Conservation (phyloP, 352 stramenopile species). For the Thraustotheca clavata region DNA sequence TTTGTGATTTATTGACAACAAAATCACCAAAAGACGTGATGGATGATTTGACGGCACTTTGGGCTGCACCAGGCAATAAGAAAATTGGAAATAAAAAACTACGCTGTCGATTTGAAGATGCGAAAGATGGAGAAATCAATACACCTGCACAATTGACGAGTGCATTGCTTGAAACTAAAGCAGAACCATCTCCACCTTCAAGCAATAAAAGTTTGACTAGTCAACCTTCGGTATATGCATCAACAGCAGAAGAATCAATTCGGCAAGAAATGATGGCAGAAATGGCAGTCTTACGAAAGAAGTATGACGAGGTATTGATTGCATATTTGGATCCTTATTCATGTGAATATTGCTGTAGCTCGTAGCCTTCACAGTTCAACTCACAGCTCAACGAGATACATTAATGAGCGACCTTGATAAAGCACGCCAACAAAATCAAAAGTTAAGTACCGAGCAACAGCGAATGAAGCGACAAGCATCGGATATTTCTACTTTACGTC, state of each 20-base stretch:
- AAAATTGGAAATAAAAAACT: slow-evolving; percentile 83
- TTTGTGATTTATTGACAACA: slow-evolving; percentile 80
- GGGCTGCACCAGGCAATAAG: slow-evolving; percentile 68
- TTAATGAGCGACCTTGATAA: slow-evolving; percentile 80
- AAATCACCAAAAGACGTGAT: slow-evolving; percentile 84
- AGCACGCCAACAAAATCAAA: slow-evolving; percentile 61
- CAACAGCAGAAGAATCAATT: neutral
- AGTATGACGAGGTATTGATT: slow-evolving; percentile 77
- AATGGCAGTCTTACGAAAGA: slow-evolving; percentile 66
- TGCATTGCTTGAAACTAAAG: slow-evolving; percentile 40
- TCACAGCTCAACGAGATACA: slow-evolving; percentile 77
- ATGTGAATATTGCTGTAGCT: slow-evolving; percentile 30
- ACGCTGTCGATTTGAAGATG: slow-evolving; percentile 73
- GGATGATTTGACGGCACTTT: slow-evolving; percentile 83
- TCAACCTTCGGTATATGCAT: neutral
- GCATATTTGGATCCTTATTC: neutral
- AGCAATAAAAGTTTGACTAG: neutral
- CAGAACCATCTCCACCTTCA: neutral
- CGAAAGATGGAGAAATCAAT: slow-evolving; percentile 20
- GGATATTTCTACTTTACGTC: slow-evolving; percentile 48
- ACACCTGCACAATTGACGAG: slow-evolving; percentile 39
- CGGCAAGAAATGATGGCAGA: slow-evolving; percentile 47
- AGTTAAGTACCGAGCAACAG: slow-evolving; percentile 52
- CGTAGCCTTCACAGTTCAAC: slow-evolving; percentile 80
- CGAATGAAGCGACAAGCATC: slow-evolving; percentile 53